These are phyloP conservation scores for Thielaviopsis euricoi DNA, from an alignment of 2,329 filamentous ascomycete genomes.

Conservation along the genomic window DNA sequence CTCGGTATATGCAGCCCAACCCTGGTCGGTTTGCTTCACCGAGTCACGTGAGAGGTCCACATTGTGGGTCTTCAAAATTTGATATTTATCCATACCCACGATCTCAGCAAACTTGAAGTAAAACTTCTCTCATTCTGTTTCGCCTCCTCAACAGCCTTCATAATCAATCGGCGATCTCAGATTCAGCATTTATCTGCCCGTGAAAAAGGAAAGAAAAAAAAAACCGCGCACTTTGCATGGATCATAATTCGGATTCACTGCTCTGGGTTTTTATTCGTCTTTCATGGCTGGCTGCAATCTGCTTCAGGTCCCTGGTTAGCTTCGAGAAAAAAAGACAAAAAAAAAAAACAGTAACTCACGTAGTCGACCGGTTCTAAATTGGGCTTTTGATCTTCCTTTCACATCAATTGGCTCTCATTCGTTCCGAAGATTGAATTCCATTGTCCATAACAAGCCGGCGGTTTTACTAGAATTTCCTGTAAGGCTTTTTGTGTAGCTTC, in stretches of 20 bases:
- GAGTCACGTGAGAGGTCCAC: background rate
- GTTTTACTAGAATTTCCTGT: background rate
- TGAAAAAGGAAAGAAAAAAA: too few relatives aligned
- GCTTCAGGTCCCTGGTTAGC: too few relatives aligned
- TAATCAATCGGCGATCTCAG: background rate
- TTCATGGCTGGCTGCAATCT: too few relatives aligned
- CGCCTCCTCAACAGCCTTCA: too few relatives aligned
- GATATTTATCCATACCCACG: too few relatives aligned
- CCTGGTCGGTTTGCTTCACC: too few relatives aligned
- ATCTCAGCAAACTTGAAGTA: too few relatives aligned
- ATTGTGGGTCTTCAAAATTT: background rate
- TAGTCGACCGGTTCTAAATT: background rate
- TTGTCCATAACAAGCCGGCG: background rate
- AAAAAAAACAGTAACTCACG: background rate
- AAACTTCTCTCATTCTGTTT: too few relatives aligned
- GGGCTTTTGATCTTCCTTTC: background rate
- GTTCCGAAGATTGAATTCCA: background rate
- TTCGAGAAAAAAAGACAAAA: too few relatives aligned
- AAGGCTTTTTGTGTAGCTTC: background rate
- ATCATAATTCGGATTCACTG: background rate
- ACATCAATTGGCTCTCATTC: background rate
- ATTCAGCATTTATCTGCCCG: background rate
- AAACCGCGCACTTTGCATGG: too few relatives aligned
- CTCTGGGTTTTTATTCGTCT: background rate
- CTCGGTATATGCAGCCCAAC: too few relatives aligned